These are phyloP conservation scores for Pulveroboletus sp. DNA, from an alignment of 768 basidiomycete genomes.

Conservation along the genomic window DNA sequence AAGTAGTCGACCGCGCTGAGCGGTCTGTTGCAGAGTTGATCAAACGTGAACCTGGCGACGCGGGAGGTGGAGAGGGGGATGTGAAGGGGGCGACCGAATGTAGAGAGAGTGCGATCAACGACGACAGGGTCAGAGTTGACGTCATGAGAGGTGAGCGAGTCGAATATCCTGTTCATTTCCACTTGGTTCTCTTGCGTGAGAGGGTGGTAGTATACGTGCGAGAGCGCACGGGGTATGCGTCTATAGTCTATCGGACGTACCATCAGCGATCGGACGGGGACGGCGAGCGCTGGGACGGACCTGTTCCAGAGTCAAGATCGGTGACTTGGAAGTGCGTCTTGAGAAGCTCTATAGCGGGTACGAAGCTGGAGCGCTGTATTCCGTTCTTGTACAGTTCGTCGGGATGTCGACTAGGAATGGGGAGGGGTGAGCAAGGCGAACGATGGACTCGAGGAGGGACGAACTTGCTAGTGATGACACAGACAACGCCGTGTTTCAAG, in stretches of 20 bases:
- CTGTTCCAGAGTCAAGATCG: slow-evolving; percentile 93
- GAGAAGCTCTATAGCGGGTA: slow-evolving; percentile 91
- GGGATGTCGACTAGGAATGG: slow-evolving; percentile 76
- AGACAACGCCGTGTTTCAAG: slow-evolving; percentile 84
- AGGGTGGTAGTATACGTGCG: slow-evolving; percentile 89
- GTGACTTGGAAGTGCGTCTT: slow-evolving; percentile 84
- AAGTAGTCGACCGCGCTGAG: slow-evolving; percentile 94
- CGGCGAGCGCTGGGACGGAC: slow-evolving; percentile 36
- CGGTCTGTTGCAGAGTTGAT: slow-evolving; percentile 82
- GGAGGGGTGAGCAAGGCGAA: neutral
- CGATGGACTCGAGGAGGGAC: slow-evolving; percentile 27
- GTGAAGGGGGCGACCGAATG: slow-evolving; percentile 86
- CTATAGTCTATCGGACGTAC: slow-evolving; percentile 72
- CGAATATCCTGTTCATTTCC: slow-evolving; percentile 84
- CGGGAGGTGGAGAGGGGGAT: slow-evolving; percentile 77
- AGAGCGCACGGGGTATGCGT: slow-evolving; percentile 86
- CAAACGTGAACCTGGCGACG: slow-evolving; percentile 84
- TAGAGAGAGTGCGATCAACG: slow-evolving; percentile 58
- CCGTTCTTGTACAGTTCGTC: slow-evolving; percentile 98
- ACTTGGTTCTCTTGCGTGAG: slow-evolving; percentile 56
- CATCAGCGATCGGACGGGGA: neutral
- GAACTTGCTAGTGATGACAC: slow-evolving; percentile 96
- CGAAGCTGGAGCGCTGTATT: slow-evolving; percentile 90
- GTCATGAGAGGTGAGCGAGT: slow-evolving; percentile 51
- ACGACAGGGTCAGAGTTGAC: slow-evolving; percentile 46